A percentile compares a stretch with the other conserved stretches of the same genome.
Evolutionary conservation across 225 moss, liverwort and hornwort species (phyloP).

Genomic region (Pleurozium schreberi): DNA sequence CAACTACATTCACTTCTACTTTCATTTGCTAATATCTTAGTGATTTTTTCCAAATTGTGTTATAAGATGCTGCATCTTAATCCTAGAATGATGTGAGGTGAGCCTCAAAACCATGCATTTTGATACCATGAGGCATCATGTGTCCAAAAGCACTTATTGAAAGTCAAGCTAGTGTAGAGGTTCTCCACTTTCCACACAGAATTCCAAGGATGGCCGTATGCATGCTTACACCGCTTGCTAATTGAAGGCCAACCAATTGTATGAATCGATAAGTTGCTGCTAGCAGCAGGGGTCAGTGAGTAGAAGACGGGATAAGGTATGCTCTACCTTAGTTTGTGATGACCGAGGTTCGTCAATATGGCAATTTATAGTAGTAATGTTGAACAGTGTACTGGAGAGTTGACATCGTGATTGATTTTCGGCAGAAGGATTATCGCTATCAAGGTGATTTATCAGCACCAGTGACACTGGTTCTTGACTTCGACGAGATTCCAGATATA

Average conservation of each 20-base stretch:
- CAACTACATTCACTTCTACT: neutral
- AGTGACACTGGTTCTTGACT: slow-evolving; percentile 55
- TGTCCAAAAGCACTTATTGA: too few relatives aligned
- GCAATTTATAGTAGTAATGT: neutral
- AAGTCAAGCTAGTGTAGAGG: too few relatives aligned
- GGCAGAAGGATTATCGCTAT: slow-evolving; percentile 59
- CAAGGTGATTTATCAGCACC: slow-evolving; percentile 36
- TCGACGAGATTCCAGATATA: slow-evolving; percentile 53
- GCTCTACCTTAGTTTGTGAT: neutral
- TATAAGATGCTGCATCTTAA: accelerated
- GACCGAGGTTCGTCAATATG: neutral
- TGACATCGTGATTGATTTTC: neutral
- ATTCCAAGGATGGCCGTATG: too few relatives aligned
- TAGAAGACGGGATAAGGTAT: neutral
- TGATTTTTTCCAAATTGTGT: neutral
- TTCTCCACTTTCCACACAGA: too few relatives aligned
- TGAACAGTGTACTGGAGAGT: neutral
- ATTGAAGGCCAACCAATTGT: neutral
- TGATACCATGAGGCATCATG: too few relatives aligned
- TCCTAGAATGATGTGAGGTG: too few relatives aligned
- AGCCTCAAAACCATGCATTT: too few relatives aligned
- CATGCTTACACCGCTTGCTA: neutral
- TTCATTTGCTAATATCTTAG: neutral
- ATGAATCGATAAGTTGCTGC: neutral
- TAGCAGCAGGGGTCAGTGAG: neutral